phyloP scores from a whole-genome alignment of 78 protist genomes.

The Pelomyxa schiedti region DNA sequence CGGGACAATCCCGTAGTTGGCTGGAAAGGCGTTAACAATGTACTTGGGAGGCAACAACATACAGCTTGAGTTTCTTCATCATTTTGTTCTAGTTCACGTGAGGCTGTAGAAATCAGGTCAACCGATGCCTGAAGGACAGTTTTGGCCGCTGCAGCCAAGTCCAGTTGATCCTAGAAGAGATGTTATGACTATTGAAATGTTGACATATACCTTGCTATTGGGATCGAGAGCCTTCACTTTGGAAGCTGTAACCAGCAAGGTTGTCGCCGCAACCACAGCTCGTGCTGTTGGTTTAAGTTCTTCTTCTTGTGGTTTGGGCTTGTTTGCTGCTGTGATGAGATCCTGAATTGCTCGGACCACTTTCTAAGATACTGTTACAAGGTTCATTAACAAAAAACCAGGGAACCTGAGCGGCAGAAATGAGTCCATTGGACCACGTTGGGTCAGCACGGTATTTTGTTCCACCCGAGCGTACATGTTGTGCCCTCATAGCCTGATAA shows the following conservation, averaged over 20 bases:
- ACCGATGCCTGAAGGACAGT: constrained; percentile 32
- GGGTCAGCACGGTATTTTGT: not conserved
- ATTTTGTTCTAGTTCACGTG: constrained; percentile 29
- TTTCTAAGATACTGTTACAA: too few species aligned
- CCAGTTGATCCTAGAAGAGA: constrained; percentile 10
- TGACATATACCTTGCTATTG: too few species aligned
- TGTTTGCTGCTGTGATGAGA: constrained; percentile 34
- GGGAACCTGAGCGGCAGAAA: constrained; percentile 48
- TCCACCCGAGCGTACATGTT: too few species aligned
- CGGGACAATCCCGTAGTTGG: constrained; percentile 27
- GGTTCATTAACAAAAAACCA: too few species aligned
- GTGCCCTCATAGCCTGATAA: too few species aligned
- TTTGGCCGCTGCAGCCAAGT: constrained; percentile 22
- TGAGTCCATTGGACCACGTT: constrained; percentile 49
- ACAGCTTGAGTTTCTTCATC: too few species aligned
- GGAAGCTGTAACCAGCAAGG: constrained; percentile 44
- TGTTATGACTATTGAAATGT: too few species aligned
- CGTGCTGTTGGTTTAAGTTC: constrained; percentile 45
- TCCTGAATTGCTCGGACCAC: constrained; percentile 41
- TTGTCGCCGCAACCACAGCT: constrained; percentile 44
- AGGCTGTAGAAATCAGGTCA: constrained; percentile 42
- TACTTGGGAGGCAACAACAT: too few species aligned
- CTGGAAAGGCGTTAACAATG: too few species aligned
- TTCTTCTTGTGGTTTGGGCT: constrained; percentile 45
- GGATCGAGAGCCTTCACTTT: constrained; percentile 50